Conservation (phyloP, 768 basidiomycete species). For the Kondoa malvinella region DNA sequence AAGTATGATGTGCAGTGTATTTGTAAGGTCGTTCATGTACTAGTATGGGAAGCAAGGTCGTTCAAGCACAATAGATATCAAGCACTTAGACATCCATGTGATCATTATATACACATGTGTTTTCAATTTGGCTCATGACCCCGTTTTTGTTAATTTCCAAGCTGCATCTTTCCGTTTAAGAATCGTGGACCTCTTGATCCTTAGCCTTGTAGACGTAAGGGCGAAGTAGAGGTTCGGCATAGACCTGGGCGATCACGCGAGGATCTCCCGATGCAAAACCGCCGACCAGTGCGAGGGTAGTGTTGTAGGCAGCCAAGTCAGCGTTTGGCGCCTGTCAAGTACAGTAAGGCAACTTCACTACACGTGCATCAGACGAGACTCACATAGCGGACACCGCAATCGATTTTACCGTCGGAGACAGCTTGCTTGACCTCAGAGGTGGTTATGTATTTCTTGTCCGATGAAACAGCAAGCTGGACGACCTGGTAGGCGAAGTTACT, state of each 20-base stretch:
- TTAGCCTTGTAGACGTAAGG: not conserved
- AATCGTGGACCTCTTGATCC: not conserved
- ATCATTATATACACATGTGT: no score
- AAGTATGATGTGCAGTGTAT: no score
- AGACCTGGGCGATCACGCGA: not conserved
- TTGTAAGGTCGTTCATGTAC: no score
- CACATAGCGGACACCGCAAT: not conserved
- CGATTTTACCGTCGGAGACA: not conserved
- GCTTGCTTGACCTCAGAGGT: not conserved
- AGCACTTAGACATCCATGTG: no score
- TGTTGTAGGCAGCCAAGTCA: not conserved
- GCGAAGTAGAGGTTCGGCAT: not conserved
- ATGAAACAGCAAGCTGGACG: not conserved
- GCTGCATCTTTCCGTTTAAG: not conserved
- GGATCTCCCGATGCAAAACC: not conserved
- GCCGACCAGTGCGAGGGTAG: slow-evolving; percentile 3
- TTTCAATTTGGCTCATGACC: no score
- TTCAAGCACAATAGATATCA: no score
- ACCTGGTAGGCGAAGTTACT: not conserved
- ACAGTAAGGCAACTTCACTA: not conserved
- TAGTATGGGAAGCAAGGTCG: no score
- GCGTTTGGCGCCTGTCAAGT: not conserved
- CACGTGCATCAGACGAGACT: not conserved
- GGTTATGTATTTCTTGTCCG: not conserved
- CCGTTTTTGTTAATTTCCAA: not conserved